Conservation (phyloP, 495 filamentous ascomycete species). For the Podospora conica region DNA sequence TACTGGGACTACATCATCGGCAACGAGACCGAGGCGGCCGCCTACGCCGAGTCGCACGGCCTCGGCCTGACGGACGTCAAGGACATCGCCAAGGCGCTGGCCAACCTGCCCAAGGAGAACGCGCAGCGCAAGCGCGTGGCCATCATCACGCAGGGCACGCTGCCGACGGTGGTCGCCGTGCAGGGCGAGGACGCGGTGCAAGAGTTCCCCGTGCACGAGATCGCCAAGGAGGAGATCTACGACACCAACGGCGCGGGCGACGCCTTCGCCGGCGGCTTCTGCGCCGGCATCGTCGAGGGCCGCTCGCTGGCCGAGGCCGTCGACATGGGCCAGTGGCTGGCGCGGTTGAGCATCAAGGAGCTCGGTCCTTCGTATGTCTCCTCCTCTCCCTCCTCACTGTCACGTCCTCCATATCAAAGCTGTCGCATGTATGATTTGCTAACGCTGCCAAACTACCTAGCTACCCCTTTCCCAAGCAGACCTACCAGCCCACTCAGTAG, state of each 20-base stretch:
- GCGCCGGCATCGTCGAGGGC: conserved; percentile 79
- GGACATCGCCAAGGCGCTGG: conserved; percentile 81
- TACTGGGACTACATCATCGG: conserved; percentile 97
- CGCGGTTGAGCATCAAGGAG: conserved; percentile 84
- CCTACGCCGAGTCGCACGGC: conserved; percentile 76
- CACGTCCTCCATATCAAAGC: not conserved
- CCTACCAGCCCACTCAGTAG: conserved; percentile 46
- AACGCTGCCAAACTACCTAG: conserved; percentile 34
- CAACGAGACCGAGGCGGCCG: conserved; percentile 88
- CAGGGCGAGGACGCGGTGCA: conserved; percentile 63
- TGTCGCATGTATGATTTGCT: not conserved
- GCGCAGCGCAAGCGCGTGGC: conserved; percentile 67
- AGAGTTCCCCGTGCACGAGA: conserved; percentile 71
- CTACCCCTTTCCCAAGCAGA: conserved; percentile 77
- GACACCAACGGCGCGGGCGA: conserved; percentile 98
- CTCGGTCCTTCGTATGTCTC: conserved; percentile 84
- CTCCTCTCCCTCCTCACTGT: conserved; percentile 3
- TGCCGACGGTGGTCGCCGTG: conserved; percentile 75
- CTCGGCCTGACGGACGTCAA: conserved; percentile 67
- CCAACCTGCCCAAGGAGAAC: conserved; percentile 87
- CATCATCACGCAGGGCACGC: conserved; percentile 90
- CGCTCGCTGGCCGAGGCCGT: conserved; percentile 67
- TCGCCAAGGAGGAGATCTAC: conserved; percentile 68
- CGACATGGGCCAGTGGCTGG: conserved; percentile 94
- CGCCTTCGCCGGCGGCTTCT: conserved; percentile 92